Conservation (phyloP, 169 alveolate genomes). For the Plasmodium knowlesi region DNA sequence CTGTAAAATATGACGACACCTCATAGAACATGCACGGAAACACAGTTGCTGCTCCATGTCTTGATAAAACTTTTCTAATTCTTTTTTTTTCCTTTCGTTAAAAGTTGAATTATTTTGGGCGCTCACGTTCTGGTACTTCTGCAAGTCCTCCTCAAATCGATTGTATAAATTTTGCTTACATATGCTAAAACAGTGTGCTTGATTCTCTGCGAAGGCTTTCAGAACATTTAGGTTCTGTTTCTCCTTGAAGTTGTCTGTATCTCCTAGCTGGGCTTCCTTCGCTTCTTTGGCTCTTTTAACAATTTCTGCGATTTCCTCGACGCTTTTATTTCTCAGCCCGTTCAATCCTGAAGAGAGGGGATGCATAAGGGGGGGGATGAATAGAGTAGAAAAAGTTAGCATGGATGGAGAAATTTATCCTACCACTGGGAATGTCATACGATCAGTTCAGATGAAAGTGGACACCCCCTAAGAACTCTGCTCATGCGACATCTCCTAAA, state of each 20-base stretch:
- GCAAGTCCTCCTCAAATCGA: slow-evolving; percentile 40
- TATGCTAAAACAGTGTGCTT: slow-evolving; percentile 17
- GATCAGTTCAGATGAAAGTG: not conserved
- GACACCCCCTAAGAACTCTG: not conserved
- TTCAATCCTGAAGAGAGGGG: not conserved
- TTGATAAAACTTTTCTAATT: slow-evolving; percentile 34
- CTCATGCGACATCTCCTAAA: not conserved
- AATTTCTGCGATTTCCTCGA: slow-evolving; percentile 38
- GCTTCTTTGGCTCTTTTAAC: slow-evolving; percentile 26
- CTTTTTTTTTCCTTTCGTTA: slow-evolving; percentile 23
- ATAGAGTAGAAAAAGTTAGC: not conserved
- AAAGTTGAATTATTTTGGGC: slow-evolving; percentile 23
- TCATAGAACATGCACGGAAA: slow-evolving; percentile 32
- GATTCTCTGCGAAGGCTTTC: slow-evolving; percentile 33
- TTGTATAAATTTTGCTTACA: slow-evolving; percentile 40
- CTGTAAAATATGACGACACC: not conserved
- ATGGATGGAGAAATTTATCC: not conserved
- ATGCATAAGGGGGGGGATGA: not conserved
- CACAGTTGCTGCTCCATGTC: slow-evolving; percentile 46
- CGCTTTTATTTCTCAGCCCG: slow-evolving; percentile 51
- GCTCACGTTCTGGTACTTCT: slow-evolving; percentile 18
- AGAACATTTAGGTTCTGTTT: slow-evolving; percentile 21
- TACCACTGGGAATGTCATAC: not conserved
- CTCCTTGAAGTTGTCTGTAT: not conserved
- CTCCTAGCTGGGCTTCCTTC: slow-evolving; percentile 13